phyloP scores from a whole-genome alignment of 352 stramenopile species.

The Pilasporangium apinafurcum region DNA sequence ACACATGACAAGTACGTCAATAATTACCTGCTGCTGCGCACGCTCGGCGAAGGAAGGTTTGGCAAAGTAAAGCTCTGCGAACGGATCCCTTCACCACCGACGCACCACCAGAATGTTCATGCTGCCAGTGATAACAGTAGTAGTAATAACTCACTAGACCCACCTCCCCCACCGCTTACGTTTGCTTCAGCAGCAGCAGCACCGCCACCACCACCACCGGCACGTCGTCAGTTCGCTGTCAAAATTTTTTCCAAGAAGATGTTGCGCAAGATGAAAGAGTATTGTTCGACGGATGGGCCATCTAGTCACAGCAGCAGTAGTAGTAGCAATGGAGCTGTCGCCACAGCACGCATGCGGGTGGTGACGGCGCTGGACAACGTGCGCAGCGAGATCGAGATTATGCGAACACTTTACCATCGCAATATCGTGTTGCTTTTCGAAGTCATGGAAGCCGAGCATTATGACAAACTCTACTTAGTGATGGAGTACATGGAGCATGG shows the following conservation, averaged over 20 bases:
- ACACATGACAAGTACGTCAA: slow-evolving; percentile 57
- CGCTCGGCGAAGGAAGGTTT: slow-evolving; percentile 71
- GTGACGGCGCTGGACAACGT: slow-evolving; percentile 80
- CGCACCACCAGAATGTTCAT: no score
- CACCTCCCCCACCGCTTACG: slow-evolving; percentile 2
- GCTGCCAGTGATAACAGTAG: not conserved
- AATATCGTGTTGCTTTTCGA: slow-evolving; percentile 90
- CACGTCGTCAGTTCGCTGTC: slow-evolving; percentile 55
- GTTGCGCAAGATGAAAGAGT: slow-evolving; percentile 76
- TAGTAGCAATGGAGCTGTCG: no score
- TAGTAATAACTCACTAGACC: slow-evolving; percentile 2
- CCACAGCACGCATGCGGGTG: slow-evolving; percentile 39
- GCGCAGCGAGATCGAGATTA: slow-evolving; percentile 81
- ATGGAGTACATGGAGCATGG: slow-evolving; percentile 83
- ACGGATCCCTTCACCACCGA: slow-evolving; percentile 23
- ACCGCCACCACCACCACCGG: slow-evolving; percentile 5
- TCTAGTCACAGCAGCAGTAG: no score
- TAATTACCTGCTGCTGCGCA: slow-evolving; percentile 72
- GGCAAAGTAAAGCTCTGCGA: slow-evolving; percentile 84
- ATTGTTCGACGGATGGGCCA: slow-evolving; percentile 24
- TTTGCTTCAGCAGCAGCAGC: slow-evolving; percentile 1
- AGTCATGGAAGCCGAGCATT: slow-evolving; percentile 75
- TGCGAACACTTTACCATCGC: slow-evolving; percentile 85
- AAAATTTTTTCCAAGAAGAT: slow-evolving; percentile 84
- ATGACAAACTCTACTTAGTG: slow-evolving; percentile 83